Conservation (phyloP, 2,329 filamentous ascomycete genomes). For the Chaetomiaceae sp. region DNA sequence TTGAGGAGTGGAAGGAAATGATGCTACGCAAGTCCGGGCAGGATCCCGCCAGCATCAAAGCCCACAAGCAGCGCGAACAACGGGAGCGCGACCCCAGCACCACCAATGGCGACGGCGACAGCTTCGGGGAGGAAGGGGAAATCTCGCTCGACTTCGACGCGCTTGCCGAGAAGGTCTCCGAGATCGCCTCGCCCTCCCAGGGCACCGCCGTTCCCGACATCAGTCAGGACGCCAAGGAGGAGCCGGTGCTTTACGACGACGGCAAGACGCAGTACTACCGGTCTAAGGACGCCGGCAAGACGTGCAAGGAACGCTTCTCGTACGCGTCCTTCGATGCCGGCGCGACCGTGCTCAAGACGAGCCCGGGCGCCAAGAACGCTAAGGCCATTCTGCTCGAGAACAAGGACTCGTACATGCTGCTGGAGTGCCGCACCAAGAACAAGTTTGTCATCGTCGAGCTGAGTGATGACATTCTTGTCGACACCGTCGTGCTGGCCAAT, state of each 20-base stretch:
- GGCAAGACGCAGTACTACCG: slow-evolving; percentile 52
- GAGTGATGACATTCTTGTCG: slow-evolving; percentile 78
- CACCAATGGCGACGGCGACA: slow-evolving; percentile 65
- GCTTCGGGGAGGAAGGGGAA: slow-evolving; percentile 80
- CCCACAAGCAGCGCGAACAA: slow-evolving; percentile 51
- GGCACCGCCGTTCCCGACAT: slow-evolving; percentile 22
- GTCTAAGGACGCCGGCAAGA: slow-evolving; percentile 91
- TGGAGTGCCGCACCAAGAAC: slow-evolving; percentile 78
- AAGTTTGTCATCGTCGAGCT: slow-evolving; percentile 95
- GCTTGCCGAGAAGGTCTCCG: slow-evolving; percentile 40
- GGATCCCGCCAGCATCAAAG: slow-evolving; percentile 57
- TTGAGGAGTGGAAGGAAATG: slow-evolving; percentile 97
- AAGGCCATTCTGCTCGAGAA: slow-evolving; percentile 90
- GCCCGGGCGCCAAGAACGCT: slow-evolving; percentile 76
- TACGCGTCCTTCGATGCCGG: slow-evolving; percentile 97
- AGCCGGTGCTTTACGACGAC: slow-evolving; percentile 42
- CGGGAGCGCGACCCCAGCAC: slow-evolving; percentile 45
- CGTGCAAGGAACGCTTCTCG: slow-evolving; percentile 95
- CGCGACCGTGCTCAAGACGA: slow-evolving; percentile 86
- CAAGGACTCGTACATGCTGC: slow-evolving; percentile 97
- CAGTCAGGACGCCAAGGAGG: slow-evolving; percentile 30
- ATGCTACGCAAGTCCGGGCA: slow-evolving; percentile 83
- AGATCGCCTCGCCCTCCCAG: slow-evolving; percentile 33
- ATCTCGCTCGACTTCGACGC: slow-evolving; percentile 57
- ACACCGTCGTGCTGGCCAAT: slow-evolving; percentile 95